Base-by-base conservation (phyloP, 108 stramenopile genomes). In the Nitzschia palea region DNA sequence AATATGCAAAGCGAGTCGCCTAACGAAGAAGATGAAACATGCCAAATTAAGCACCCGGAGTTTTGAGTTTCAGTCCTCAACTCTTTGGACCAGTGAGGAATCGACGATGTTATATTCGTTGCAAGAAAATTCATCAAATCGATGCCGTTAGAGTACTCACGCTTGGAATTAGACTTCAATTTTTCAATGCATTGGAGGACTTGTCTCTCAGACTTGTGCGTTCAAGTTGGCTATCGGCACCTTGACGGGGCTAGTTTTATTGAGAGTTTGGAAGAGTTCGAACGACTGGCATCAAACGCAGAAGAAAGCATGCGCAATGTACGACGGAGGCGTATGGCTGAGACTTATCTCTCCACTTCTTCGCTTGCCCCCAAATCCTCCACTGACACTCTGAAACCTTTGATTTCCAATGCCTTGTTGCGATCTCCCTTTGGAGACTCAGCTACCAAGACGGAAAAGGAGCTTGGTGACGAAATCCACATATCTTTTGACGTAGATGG, bases 171-270 rank as follows among this genome's bases (percentile, higher is more conserved):
- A 10, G 64, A 57, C 2, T 85, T 85, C 68, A 80, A 85, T 51
- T 64, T 83, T 10, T 68, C 40, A n/a, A 70, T 68, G 28, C 73
- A 82, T 15, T 90, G 89, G 89, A 56, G 89, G 20, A 71, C 77
- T 6, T 80, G 81, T 28, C 76, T 90, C 28, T 81, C 80, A 5
- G 86, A 86, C 47, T 71, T 83, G 44, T 86, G 83, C 52, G 55
- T 89, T 29, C 85, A 86, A 53, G 59, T 86, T 53, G 80, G 83
- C 14, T 81, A 71, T 43, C 32, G 26, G 26, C 36, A 55, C 25
- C 69, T 89, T 15, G 80, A 87, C 42, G 82, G 79, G 35, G 59
- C 58, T 10, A 72, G 76, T 1, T 90, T 81, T 76, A 52, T 85
- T 25, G 2, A 65, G 20, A 81, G 81, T 65, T 55, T 90, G 34